Evolutionary conservation across 164 flowering plant genomes (phyloP), one percentile per base, ranked within the genome.

Genomic region (Macadamia integrifolia): DNA sequence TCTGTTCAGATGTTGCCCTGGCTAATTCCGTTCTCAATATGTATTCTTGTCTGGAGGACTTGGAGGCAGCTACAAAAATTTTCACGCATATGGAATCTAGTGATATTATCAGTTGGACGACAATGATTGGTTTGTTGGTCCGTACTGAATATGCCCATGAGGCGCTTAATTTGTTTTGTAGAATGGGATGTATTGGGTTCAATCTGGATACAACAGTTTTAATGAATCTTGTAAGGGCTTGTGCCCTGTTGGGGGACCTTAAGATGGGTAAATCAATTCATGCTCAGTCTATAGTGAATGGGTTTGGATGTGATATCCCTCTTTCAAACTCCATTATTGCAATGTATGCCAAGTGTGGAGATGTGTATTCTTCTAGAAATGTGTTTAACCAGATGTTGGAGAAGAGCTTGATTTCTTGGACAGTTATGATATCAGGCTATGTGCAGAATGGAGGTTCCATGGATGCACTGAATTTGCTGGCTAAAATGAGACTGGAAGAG

Each of bases 101-200:
- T 65, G 86, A 83, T 73, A 71, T 79, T 6, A 70, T 79, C 40
- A 80, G 79, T 60, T 75, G 79, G 82, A 78, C 82, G 31, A 73
- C 75, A 9, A 73, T 83, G 77, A 78, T 79, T 40, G 76, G 80
- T 23, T 69, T 79, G 58, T 68, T 78, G 46, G 61, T 78, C 40
- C 53, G 60, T 29, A 64, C 59, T 29, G 77, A 73, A 18, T 49
- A 11, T 67, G 79, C 80, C 15, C 29, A 55, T 42, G 70, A 69
- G 40, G 81, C 78, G 46, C 14, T 83, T 17, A 58, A 66, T 7
- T 46, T 78, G 59, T 83, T 73, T 61, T 18, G 40, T 58, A 42
- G 64, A 55, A 79, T 79, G 83, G 78, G 68, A 40, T 60, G 29
- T 9, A 52, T 17, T 48, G 69, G 74, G 14, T 52, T 77, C 40